phyloP scores from a whole-genome alignment of 306 rosid species.

The Castanopsis chinensis region DNA sequence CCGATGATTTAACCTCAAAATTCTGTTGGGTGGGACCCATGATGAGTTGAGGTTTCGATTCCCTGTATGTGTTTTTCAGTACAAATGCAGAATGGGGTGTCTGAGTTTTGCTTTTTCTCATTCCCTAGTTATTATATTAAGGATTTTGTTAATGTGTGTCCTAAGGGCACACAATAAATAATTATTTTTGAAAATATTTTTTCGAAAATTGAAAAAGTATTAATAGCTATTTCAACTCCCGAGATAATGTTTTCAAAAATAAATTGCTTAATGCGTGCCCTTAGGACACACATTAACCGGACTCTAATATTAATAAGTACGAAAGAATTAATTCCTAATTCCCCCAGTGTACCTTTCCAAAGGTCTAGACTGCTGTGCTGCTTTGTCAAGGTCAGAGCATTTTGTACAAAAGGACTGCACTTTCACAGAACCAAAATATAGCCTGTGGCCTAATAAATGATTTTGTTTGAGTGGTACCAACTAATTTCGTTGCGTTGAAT shows the following conservation, averaged over 20 bases:
- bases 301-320: not conserved
- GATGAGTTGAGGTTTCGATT: slow-evolving; percentile 8
- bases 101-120: not conserved
- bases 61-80: slow-evolving; percentile 15
- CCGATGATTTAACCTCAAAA: slow-evolving; percentile 18
- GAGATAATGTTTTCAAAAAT: no score
- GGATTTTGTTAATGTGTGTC: no score
- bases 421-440: not conserved
- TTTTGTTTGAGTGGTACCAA: not conserved
- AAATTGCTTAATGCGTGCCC: no score
- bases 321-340: slow-evolving; percentile 16
- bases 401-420: slow-evolving; percentile 4
- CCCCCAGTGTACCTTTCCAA: slow-evolving; percentile 12
- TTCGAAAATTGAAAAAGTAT: no score
- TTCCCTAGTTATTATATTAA: slow-evolving; percentile 5
- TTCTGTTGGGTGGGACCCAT: slow-evolving; percentile 8
- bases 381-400: slow-evolving; percentile 9
- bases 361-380: slow-evolving; percentile 16
- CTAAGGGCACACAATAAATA: no score
- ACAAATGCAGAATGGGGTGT: not conserved
- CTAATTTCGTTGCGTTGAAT: not conserved
- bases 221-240: no score
- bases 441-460: not conserved
- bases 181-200: no score
- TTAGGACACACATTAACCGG: no score